Conservation (phyloP, 2,329 filamentous ascomycete species). For the Rutstroemia sp. region DNA sequence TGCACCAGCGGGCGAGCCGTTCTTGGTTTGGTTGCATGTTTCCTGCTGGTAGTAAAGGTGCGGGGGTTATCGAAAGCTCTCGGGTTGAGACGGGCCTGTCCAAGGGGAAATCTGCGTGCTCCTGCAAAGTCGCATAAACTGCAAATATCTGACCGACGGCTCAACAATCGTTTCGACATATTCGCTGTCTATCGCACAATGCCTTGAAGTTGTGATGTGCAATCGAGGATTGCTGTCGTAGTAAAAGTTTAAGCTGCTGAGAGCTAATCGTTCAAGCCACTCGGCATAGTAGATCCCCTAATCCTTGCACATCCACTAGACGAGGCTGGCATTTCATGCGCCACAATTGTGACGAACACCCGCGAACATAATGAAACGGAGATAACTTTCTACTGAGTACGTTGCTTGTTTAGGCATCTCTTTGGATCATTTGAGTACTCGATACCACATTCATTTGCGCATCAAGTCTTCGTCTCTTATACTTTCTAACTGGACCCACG, state of each 20-base stretch:
- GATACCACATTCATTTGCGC: neutral
- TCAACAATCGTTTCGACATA: slow-evolving; percentile 35
- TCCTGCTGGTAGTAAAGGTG: slow-evolving; percentile 17
- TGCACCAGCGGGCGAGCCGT: neutral
- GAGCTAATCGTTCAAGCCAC: neutral
- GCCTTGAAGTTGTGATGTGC: slow-evolving; percentile 5
- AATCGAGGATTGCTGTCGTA: slow-evolving; percentile 5
- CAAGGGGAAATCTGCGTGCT: slow-evolving; percentile 10
- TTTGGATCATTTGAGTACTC: neutral
- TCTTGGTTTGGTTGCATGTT: neutral
- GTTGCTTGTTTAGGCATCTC: neutral
- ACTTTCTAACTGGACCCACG: neutral
- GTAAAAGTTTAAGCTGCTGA: too few relatives aligned
- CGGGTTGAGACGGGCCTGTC: slow-evolving; percentile 11
- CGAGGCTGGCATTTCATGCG: slow-evolving; percentile 11
- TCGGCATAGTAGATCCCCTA: neutral
- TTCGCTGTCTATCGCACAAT: neutral
- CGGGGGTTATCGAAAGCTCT: slow-evolving; percentile 14
- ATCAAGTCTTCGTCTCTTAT: neutral
- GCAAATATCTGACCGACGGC: slow-evolving; percentile 33
- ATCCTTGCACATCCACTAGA: slow-evolving; percentile 3
- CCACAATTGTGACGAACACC: slow-evolving; percentile 14
- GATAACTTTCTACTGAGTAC: neutral
- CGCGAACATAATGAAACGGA: slow-evolving; percentile 3
- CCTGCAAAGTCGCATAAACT: slow-evolving; percentile 36